phyloP scores from a whole-genome alignment of 2,329 filamentous ascomycete genomes.

The Epichloe uncinata region DNA sequence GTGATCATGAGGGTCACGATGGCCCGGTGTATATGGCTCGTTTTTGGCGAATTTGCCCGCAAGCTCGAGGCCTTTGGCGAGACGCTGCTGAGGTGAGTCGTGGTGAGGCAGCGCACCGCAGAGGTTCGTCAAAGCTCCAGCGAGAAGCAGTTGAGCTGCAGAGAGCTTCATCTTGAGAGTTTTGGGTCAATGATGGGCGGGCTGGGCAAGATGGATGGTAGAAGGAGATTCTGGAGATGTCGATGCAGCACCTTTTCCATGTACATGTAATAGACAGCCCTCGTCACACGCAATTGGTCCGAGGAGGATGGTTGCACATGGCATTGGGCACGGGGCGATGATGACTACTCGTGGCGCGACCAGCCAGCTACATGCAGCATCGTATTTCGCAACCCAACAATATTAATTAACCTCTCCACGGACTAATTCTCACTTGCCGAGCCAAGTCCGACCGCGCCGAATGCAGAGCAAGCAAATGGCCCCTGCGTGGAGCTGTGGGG shows the following conservation, averaged over 20 bases:
- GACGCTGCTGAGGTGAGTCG: constrained; percentile 42
- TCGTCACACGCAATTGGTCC: no score
- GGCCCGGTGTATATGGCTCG: constrained; percentile 45
- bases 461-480: neutral
- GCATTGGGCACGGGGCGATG: neutral
- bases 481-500: no score
- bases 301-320: neutral
- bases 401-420: no score
- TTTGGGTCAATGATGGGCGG: neutral
- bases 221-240: no score
- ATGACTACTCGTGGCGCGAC: neutral
- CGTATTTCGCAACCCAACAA: neutral
- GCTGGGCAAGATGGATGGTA: neutral
- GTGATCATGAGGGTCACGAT: constrained; percentile 47
- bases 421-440: constrained; percentile 2
- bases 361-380: neutral
- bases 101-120: constrained; percentile 18
- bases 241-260: no score
- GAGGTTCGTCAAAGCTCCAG: constrained; percentile 11
- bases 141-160: constrained; percentile 14
- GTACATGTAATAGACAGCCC: no score
- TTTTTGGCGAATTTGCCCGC: constrained; percentile 25
- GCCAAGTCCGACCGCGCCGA: constrained; percentile 4
- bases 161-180: constrained; percentile 15
- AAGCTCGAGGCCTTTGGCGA: constrained; percentile 35